Evolutionary conservation across 805 yeast genomes (phyloP).

Genomic region (Yamadazyma phyllophila): DNA sequence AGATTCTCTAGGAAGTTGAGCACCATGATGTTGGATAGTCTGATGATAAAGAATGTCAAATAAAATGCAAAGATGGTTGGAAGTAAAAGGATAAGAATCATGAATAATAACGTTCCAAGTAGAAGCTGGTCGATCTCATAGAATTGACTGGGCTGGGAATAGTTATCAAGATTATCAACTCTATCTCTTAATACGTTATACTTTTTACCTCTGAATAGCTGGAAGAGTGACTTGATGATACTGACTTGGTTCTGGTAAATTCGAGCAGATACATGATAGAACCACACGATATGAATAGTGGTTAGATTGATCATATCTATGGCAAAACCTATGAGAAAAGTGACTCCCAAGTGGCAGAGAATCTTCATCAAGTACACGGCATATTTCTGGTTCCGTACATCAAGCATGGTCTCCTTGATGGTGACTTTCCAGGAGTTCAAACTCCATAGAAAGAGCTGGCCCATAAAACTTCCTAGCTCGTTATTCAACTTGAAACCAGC

Average conservation of each 20-base stretch:
- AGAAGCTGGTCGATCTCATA: constrained; percentile 85
- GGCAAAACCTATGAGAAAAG: constrained; percentile 63
- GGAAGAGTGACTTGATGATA: constrained; percentile 68
- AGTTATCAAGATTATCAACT: constrained; percentile 69
- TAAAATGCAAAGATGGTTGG: constrained; percentile 92
- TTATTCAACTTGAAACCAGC: constrained; percentile 91
- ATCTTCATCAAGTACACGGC: constrained; percentile 11
- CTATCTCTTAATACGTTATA: constrained; percentile 80
- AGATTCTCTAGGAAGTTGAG: constrained; percentile 56
- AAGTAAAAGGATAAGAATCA: constrained; percentile 68
- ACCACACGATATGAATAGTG: constrained; percentile 71
- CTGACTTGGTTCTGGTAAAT: constrained; percentile 74
- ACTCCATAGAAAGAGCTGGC: constrained; percentile 85
- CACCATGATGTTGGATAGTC: constrained; percentile 49
- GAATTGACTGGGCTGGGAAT: constrained; percentile 21
- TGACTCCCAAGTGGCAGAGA: constrained; percentile 50
- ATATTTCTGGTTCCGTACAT: not conserved
- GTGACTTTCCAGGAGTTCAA: constrained; percentile 58
- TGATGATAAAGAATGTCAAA: constrained; percentile 60
- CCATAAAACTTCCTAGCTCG: constrained; percentile 81
- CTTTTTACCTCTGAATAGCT: constrained; percentile 86
- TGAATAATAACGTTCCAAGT: constrained; percentile 85
- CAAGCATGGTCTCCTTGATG: constrained; percentile 4
- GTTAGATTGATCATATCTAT: constrained; percentile 63
- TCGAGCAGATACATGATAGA: constrained; percentile 76